phyloP scores from a whole-genome alignment of 495 filamentous ascomycete species.

The Monascus purpureus region DNA sequence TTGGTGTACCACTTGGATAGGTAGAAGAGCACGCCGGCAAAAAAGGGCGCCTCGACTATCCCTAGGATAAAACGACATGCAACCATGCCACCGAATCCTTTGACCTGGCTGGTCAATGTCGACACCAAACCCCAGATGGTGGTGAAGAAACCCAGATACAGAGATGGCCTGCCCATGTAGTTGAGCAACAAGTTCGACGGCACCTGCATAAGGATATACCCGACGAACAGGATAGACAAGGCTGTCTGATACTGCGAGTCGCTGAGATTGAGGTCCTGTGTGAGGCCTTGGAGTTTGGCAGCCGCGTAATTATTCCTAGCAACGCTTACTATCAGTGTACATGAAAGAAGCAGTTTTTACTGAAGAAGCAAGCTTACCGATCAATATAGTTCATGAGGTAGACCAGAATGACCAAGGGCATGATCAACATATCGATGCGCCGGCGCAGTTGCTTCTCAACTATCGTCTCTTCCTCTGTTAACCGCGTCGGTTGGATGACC shows the following conservation, averaged over 20 bases:
- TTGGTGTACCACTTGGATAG: slow-evolving; percentile 48
- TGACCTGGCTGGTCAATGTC: slow-evolving; percentile 35
- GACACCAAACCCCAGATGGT: slow-evolving; percentile 40
- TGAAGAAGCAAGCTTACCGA: slow-evolving; percentile 13
- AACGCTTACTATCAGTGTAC: background rate
- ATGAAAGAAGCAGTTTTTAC: background rate
- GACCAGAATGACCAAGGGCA: slow-evolving; percentile 41
- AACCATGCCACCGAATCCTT: slow-evolving; percentile 37
- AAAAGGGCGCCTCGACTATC: slow-evolving; percentile 38
- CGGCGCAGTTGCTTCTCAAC: slow-evolving; percentile 32
- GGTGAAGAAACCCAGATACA: slow-evolving; percentile 37
- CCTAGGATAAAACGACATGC: slow-evolving; percentile 40
- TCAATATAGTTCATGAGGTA: slow-evolving; percentile 47
- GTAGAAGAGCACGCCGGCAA: slow-evolving; percentile 34
- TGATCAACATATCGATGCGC: slow-evolving; percentile 38
- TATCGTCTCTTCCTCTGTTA: slow-evolving; percentile 30
- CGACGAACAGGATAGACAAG: slow-evolving; percentile 39
- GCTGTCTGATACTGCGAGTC: slow-evolving; percentile 31
- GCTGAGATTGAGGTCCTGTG: slow-evolving; percentile 26
- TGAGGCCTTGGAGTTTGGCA: slow-evolving; percentile 40
- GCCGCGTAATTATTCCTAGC: slow-evolving; percentile 40
- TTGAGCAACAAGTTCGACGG: slow-evolving; percentile 49
- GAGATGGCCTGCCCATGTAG: slow-evolving; percentile 36
- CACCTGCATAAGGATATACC: slow-evolving; percentile 40
- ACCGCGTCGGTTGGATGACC: slow-evolving; percentile 19